Percentiles rank a stretch among this genome's conserved stretches.
phyloP scores from a whole-genome alignment of 1,284 basidiomycete genomes.

The Cerioporus squamosus region DNA sequence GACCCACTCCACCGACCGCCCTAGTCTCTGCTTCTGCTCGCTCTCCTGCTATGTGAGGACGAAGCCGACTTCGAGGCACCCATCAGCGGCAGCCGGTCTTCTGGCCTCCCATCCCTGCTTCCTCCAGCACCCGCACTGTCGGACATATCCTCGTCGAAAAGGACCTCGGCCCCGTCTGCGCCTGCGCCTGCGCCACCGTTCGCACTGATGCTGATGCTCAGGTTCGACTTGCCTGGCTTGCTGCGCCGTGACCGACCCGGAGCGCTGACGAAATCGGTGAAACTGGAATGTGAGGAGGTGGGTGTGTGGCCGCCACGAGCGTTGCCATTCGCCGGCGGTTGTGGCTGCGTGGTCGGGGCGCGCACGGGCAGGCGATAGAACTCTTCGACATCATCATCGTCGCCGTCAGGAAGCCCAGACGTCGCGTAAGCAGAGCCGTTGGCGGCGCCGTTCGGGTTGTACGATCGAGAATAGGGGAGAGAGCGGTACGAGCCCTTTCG shows the following conservation, averaged over 20 bases:
- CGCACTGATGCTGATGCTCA: conserved; percentile 30
- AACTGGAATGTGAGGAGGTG: conserved; percentile 45
- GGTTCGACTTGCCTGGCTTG: conserved; percentile 32
- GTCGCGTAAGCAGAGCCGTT: conserved; percentile 19
- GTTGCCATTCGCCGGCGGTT: conserved; percentile 23
- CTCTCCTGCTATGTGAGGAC: conserved; percentile 23
- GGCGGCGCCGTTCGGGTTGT: conserved; percentile 26
- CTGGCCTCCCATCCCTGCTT: conserved; percentile 24
- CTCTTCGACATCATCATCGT: conserved; percentile 59
- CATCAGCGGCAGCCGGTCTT: conserved; percentile 23
- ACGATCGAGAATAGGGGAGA: conserved; percentile 66
- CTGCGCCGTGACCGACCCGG: conserved; percentile 39
- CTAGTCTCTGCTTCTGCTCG: conserved; percentile 25
- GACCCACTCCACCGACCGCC: background rate
- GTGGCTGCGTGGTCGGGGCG: conserved; percentile 31
- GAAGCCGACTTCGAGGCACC: conserved; percentile 16
- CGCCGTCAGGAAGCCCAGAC: conserved; percentile 48
- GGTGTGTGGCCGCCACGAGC: conserved; percentile 27
- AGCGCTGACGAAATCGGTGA: conserved; percentile 63
- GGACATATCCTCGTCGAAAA: conserved; percentile 58
- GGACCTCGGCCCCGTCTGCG: conserved; percentile 37
- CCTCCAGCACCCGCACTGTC: conserved; percentile 19
- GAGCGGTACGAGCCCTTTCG: conserved; percentile 90
- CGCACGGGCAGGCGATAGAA: conserved; percentile 68
- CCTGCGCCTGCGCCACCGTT: conserved; percentile 20